Evolutionary conservation across 2,329 filamentous ascomycete species (phyloP).

Genomic region (Tolypocladium ovalisporum): DNA sequence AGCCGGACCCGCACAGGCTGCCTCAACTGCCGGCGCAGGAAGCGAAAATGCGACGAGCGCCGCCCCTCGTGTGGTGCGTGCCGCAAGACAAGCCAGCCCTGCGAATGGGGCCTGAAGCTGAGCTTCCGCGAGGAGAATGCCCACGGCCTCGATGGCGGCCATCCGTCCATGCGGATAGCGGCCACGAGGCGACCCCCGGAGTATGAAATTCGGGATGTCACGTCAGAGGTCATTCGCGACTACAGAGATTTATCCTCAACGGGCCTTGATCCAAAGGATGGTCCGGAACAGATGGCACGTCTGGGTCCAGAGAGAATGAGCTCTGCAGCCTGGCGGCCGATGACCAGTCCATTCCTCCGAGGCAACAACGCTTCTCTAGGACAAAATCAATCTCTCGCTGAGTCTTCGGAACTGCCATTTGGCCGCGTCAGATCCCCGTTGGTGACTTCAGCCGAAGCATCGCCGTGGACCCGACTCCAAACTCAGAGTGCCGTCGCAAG

Average conservation of each 20-base stretch:
- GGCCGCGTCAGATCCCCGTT: not conserved
- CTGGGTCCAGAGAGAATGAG: not conserved
- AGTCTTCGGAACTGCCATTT: not conserved
- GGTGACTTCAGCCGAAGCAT: conserved; percentile 3
- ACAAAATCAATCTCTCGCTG: not conserved
- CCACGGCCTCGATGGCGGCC: conserved; percentile 16
- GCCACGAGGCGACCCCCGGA: conserved; percentile 14
- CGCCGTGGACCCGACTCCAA: conserved; percentile 16
- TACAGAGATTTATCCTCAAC: conserved; percentile 12
- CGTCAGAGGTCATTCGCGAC: conserved; percentile 24
- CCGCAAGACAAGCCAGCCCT: conserved; percentile 17
- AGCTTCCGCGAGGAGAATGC: conserved; percentile 26
- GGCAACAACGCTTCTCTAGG: too few species aligned
- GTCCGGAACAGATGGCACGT: not conserved
- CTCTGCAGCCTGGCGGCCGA: not conserved
- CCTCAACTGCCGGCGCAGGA: conserved; percentile 26
- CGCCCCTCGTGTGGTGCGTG: conserved; percentile 24
- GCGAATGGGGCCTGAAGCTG: conserved; percentile 27
- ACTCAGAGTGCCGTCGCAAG: conserved; percentile 24
- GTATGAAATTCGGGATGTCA: conserved; percentile 26
- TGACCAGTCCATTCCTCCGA: conserved; percentile 2
- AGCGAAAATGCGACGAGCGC: conserved; percentile 26
- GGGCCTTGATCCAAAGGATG: not conserved
- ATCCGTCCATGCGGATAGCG: conserved; percentile 22
- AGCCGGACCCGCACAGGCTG: conserved; percentile 10